Base-by-base conservation (phyloP, 768 basidiomycete genomes). In the Roridomyces roridus region DNA sequence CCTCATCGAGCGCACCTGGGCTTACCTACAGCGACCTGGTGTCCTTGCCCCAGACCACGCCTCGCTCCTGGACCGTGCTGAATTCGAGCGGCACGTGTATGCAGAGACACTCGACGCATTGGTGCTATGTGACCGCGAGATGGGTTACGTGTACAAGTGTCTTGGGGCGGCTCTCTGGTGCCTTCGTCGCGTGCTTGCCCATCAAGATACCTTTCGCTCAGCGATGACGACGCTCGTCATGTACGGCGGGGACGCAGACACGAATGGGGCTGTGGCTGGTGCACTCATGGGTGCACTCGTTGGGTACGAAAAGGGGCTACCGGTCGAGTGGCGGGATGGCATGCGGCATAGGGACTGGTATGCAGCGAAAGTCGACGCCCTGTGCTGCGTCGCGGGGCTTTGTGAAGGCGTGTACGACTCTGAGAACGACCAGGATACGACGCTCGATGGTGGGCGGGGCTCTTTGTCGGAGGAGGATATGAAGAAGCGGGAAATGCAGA, bases 101-200 rank as follows among this genome's bases (percentile, higher is more conserved):
- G 60, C 65, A 3, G 57, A 66, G 31, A 37, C 2, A 6, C 59
- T 66, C 41, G 57, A 50, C 1, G 18, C 37, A 14, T 59, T 66
- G 7, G 53, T 62, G 12, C 57, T 64, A 11, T 41, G 34, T 40
- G 62, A 57, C 28, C 55, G 52, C 21, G 6, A 39, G 18, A 64
- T 66, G 63, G 65, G 65, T 14, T 66, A 64, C 54, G 65, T 66
- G 43, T 66, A 66, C 51, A 66, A 64, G 48, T 66, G 65, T 41
- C 60, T 64, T 21, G 65, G 65, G 28, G 46, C 60, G 17, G 59
- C 63, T 36, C 48, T 66, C 50, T 66, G 65, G 65, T 64, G 63
- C 26, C 57, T 66, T 23, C 63, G 65, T 1, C 59, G 37, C 10
- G 58, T 60, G 11, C 53, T 64, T 5, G 51, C 52, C 6, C 45